Base-by-base conservation (phyloP, 2,329 filamentous ascomycete genomes). In the Neofusicoccum laricinum region DNA sequence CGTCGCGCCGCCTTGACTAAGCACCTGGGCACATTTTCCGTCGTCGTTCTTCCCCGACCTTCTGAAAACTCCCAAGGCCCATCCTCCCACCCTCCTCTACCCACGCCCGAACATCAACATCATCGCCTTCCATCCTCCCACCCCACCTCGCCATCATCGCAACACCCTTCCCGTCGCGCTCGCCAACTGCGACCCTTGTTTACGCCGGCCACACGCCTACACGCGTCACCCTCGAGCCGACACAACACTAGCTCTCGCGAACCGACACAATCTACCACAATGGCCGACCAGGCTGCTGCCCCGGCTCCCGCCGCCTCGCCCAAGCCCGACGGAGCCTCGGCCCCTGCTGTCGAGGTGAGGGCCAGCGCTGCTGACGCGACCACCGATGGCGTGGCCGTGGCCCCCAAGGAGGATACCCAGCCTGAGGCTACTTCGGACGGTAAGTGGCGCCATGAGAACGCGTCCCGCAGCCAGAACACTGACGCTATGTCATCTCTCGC, bases 271-370 rank as follows among this genome's bases (percentile, higher is more conserved):
- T 68, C 67, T 51, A 64, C 61, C 50, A 72, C 72, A 71, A 77
- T 77, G 76, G 75, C 75, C 64, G 76, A 77, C 66, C 71, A 73
- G 66, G 68, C 69, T 64, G 72, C 68, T 66, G 64, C 72, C 67
- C 68, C 72, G 55, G 68, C 68, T 64, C 46, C 69, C 46, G 66
- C 65, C 65, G 72, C 75, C 63, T 67, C 70, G 43, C 65, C 70
- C 14, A 73, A 73, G 68, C 55, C 68, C 45, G 67, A 69, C 14
- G 73, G 76, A 45, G 68, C 72, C 66, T 51, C 72, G 59, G 72
- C 73, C 71, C 72, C 73, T 70, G 62, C 71, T 53, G 66, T 69
- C 50, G 72, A 75, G 41, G 57, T 63, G 49, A 63, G 34, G 57
- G 50, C 57, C 34, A 67, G 69, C 55, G 65, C 69, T 43, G 69